Base-by-base conservation (phyloP, 768 basidiomycete species). In the Podaxis rugospora region DNA sequence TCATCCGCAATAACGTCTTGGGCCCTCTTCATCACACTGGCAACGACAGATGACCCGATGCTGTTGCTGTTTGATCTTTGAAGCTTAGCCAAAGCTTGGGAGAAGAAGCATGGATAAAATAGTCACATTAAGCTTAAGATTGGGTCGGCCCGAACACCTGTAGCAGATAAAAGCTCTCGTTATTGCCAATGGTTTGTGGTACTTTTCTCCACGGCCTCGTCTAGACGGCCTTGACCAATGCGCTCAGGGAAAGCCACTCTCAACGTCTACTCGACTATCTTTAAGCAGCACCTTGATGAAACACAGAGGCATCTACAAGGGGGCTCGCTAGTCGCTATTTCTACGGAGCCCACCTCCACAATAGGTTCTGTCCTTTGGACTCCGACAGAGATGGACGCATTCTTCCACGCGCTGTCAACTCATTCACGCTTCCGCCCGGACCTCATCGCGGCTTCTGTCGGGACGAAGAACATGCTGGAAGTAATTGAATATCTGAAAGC, bases 361-460 rank as follows among this genome's bases (percentile, higher is more conserved):
- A 13, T 59, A 36, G 57, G 28, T 35, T 65, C 28, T 66, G 72
- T 77, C 44, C 77, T 73, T 61, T 94, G 92, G 92, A 84, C 87
- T 2, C 69, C 78, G 0, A 64, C 73, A 13, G 93, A 95, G 67
- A 88, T 89, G 63, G 77, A 84, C 28, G 65, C 68, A 0, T 91
- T 94, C 73, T 94, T 93, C 70, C 87, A 83, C 68, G 86, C 81
- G 0, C 71, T 94, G n/a, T 72, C 80, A 21, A 70, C 85, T 1
- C 76, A 89, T 71, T 93, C 92, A 14, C 80, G 89, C 25, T 78
- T 89, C 40, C 75, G 90, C 18, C 89, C 90, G 1, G 93, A 94
- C 71, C 79, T 93, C 44, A 88, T 95, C 54, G 84, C 90, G 0
- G 77, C 74, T 4, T 80, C 80, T 54, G 75, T 93, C n/a, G 76